Conservation (phyloP, 306 rosid genomes). For the Lupinus albus region DNA sequence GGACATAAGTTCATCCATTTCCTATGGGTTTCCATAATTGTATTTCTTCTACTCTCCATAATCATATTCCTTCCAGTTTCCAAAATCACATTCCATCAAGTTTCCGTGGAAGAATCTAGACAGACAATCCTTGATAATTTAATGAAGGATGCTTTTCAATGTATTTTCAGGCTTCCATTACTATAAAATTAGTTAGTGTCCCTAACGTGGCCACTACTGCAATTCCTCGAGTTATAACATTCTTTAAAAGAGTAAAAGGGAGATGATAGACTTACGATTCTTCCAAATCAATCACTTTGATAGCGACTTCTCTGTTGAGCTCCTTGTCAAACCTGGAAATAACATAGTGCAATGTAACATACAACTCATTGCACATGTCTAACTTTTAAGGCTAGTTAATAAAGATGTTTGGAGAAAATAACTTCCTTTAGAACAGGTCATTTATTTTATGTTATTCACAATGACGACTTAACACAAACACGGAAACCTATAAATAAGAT, state of each 20-base stretch:
- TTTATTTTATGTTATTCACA: constrained; percentile 2
- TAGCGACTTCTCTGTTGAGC: constrained; percentile 88
- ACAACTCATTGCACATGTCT: constrained; percentile 31
- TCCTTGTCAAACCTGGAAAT: constrained; percentile 88
- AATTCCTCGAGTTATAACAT: constrained; percentile 8
- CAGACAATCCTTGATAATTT: not conserved
- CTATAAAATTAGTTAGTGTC: constrained; percentile 21
- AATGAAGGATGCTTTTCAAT: constrained; percentile 19
- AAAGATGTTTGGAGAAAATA: constrained; percentile 30
- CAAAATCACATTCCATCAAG: too few species aligned
- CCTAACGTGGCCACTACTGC: constrained; percentile 3
- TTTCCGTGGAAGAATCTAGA: too few species aligned
- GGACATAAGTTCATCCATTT: not conserved
- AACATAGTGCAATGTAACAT: constrained; percentile 34
- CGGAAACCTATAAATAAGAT: not conserved
- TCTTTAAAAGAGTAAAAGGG: constrained; percentile 25
- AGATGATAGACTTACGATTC: constrained; percentile 76
- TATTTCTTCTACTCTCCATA: constrained; percentile 15
- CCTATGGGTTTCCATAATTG: not conserved
- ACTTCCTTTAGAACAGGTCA: constrained; percentile 14
- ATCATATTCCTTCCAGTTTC: too few species aligned
- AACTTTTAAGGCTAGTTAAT: constrained; percentile 28
- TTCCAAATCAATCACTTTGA: constrained; percentile 97
- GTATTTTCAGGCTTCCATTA: constrained; percentile 1
- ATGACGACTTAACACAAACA: constrained; percentile 15